Base-by-base conservation (phyloP, 352 stramenopile species). In the Phytophthora hibernalis region DNA sequence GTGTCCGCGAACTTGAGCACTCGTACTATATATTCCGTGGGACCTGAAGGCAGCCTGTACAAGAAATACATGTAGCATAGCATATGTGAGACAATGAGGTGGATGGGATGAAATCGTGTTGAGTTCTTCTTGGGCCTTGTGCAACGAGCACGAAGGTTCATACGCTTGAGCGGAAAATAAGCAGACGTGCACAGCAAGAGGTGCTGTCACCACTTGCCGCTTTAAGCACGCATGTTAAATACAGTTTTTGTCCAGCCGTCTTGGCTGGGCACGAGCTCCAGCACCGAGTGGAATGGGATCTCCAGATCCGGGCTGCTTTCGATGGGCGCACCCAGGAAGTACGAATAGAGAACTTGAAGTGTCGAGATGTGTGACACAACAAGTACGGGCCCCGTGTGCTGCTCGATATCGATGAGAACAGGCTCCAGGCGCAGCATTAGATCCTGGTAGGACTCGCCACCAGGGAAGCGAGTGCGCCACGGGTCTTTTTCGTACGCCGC, bases 401-500 rank as follows among this genome's bases (percentile, higher is more conserved):
- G 86, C 61, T 96, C 89, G 33, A 98, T 93, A 74, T 98, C 94
- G 60, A 98, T 97, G 54, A 98, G 88, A 45, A 98, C 83, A 26
- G 93, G 92, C 60, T 96, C 84, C 21, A 98, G 72, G 16, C 95
- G 89, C 62, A 97, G 73, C 79, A 98, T 98, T 24, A 98, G 88
- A 69, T 98, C 95, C 44, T 94, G 85, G 72, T 98, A 98, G 8
- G 90, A 97, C 77, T 98, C 95, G 54, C 93, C 95, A 15, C 93
- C 92, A 0, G 89, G 90, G 55, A 95, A 95, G 13, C 87, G 84
- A 44, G 87, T 92, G 55, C 89, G 85, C 81, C 82, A 93, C 45
- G 84, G 87, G 54, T 95, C 84, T 18, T 80, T 71, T 54, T 82
- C 62, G 70, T 89, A 95, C 10, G 83, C 74, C 4, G 86, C 68